Base-by-base conservation (phyloP, 192 early-diverging fungal genomes). In the Piromyces sp. region DNA sequence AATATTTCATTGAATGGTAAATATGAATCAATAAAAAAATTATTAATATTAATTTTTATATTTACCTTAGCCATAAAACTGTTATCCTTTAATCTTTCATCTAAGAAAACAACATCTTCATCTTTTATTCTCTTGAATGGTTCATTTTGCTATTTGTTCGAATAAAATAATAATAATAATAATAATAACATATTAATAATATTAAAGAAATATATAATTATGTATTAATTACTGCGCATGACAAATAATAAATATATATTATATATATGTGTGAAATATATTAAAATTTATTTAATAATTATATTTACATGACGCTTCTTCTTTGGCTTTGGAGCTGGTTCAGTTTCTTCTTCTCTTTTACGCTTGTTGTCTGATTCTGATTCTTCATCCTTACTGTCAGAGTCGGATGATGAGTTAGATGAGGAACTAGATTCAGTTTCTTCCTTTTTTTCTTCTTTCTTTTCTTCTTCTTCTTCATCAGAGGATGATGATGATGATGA, bases 51-150 rank as follows among this genome's bases (percentile, higher is more conserved):
- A n/a, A n/a, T n/a, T n/a, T n/a, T n/a, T n/a, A n/a, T n/a, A n/a
- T 29, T 13, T 81, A 87, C 88, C 85, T 94, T 92, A 81, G 83
- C 79, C 80, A 86, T 87, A 84, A 94, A 95, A 15, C 89, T 88
- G 86, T 97, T 98, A 87, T 97, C 93, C 85, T 93, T 94, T 79
- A 97, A 87, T 78, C 92, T 86, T 13, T 95, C 93, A 84, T 95
- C 91, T 2, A 88, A 80, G 82, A 96, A 96, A 26, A 87, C 88
- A 2, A 98, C 94, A 82, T 96, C 92, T 81, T 95, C 93, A 30
- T 90, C 89, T 36, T 89, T 88, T 33, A 98, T 90, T 79, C 96
- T 92, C 84, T 93, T 93, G 86, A 98, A 98, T 7, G 94, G 94
- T 36, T 87, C 26, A 68, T 68, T 68, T 68, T 68, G 51, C 51